Conservation (phyloP, 306 rosid genomes). For the Glycyrrhiza uralensis region DNA sequence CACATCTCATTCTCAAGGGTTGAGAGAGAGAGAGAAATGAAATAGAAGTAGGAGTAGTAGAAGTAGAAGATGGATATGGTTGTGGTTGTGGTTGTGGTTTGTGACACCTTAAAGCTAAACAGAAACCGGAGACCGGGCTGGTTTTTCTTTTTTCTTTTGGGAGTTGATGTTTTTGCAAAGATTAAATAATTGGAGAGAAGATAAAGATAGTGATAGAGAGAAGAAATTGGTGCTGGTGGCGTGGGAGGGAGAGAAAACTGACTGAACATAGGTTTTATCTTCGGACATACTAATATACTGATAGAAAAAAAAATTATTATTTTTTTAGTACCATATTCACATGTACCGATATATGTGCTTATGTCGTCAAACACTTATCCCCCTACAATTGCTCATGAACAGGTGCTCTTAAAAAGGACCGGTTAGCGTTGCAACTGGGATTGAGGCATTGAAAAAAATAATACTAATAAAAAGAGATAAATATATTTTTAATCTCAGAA, state of each 20-base stretch:
- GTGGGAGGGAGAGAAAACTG: slow-evolving; percentile 33
- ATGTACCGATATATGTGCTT: no score
- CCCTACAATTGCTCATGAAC: no score
- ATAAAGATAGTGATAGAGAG: slow-evolving; percentile 23
- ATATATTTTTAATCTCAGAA: no score
- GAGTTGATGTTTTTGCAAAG: slow-evolving; percentile 45
- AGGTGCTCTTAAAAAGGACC: no score
- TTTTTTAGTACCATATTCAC: no score
- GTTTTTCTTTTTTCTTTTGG: slow-evolving; percentile 39
- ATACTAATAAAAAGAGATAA: no score
- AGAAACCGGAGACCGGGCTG: slow-evolving; percentile 54
- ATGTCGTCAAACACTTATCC: no score
- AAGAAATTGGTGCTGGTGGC: no score
- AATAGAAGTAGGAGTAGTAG: neutral
- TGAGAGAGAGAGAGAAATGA: neutral
- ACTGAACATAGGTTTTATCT: slow-evolving; percentile 33
- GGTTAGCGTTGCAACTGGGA: no score
- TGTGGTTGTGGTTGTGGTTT: no score
- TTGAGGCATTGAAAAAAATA: no score
- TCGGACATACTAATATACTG: slow-evolving; percentile 13
- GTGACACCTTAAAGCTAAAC: slow-evolving; percentile 45
- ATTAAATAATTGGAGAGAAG: slow-evolving; percentile 76
- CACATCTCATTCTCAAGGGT: slow-evolving; percentile 43
- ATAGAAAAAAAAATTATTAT: no score
- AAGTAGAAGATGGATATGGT: slow-evolving; percentile 32